Conservation (phyloP, 768 basidiomycete species). For the Chalciporus chontae region DNA sequence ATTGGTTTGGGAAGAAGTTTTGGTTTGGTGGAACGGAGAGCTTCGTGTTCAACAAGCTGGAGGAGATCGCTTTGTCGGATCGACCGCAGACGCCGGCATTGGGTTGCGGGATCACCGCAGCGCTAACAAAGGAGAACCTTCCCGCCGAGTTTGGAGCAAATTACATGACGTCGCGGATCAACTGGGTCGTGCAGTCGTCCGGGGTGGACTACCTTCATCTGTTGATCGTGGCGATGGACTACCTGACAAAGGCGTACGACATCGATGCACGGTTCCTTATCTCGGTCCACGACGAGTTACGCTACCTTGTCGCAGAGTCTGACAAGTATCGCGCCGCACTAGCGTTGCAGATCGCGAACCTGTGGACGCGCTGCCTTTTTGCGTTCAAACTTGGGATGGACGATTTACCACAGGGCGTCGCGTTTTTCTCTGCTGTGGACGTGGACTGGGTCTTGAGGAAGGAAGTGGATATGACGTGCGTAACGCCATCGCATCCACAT, state of each 20-base stretch:
- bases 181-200: slow-evolving; percentile 99
- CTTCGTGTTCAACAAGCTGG: slow-evolving; percentile 96
- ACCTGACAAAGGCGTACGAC: slow-evolving; percentile 74
- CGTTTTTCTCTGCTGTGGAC: slow-evolving; percentile 97
- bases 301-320: slow-evolving; percentile 86
- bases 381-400: slow-evolving; percentile 94
- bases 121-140: slow-evolving; percentile 87
- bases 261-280: slow-evolving; percentile 92
- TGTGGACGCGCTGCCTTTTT: slow-evolving; percentile 92
- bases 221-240: slow-evolving; percentile 91
- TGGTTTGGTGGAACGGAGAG: slow-evolving; percentile 98
- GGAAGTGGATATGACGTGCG: slow-evolving; percentile 93
- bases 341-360: slow-evolving; percentile 90
- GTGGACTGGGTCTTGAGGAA: slow-evolving; percentile 88
- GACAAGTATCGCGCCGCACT: slow-evolving; percentile 90
- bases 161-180: slow-evolving; percentile 95
- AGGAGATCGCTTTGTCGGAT: slow-evolving; percentile 87
- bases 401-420: slow-evolving; percentile 91
- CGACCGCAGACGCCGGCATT: slow-evolving; percentile 89
- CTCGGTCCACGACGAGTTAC: slow-evolving; percentile 95
- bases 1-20: slow-evolving; percentile 78
- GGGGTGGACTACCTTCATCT: slow-evolving; percentile 98
- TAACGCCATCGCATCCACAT: slow-evolving; percentile 86
- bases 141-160: slow-evolving; percentile 77
- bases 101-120: slow-evolving; percentile 90